These are phyloP conservation scores for Pulveroboletus ravenelii DNA, from an alignment of 768 basidiomycete species.

Conservation along the genomic window DNA sequence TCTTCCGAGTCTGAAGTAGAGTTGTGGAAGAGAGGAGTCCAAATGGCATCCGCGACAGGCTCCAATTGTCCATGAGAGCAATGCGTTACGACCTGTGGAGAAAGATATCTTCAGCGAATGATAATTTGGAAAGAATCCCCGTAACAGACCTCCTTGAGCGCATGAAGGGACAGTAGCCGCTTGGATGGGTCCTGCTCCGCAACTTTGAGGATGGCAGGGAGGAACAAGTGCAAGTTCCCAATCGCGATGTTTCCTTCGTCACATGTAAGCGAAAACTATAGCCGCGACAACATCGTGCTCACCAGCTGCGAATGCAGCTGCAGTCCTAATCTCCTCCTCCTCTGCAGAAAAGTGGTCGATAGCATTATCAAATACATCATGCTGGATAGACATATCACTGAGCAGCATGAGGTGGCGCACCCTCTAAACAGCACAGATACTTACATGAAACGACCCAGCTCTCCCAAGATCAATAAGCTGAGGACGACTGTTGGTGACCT, in stretches of 20 bases:
- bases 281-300: slow-evolving; percentile 14
- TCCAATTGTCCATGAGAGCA: slow-evolving; percentile 82
- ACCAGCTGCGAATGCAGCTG: slow-evolving; percentile 94
- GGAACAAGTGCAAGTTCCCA: slow-evolving; percentile 82
- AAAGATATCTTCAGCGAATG: background rate
- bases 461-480: slow-evolving; percentile 85
- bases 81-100: slow-evolving; percentile 78
- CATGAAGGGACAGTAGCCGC: slow-evolving; percentile 82
- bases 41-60: slow-evolving; percentile 81
- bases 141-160: slow-evolving; percentile 76
- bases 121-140: background rate
- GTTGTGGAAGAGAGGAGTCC: slow-evolving; percentile 89
- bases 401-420: slow-evolving; percentile 1
- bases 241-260: slow-evolving; percentile 88
- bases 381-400: slow-evolving; percentile 83
- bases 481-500: slow-evolving; percentile 69
- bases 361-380: slow-evolving; percentile 70
- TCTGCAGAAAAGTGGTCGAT: slow-evolving; percentile 73
- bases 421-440: background rate
- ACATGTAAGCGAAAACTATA: background rate
- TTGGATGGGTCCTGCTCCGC: slow-evolving; percentile 72
- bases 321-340: slow-evolving; percentile 81
- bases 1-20: slow-evolving; percentile 82
- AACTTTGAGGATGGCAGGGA: slow-evolving; percentile 79
- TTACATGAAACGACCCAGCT: slow-evolving; percentile 88